Conservation (phyloP, 306 rosid genomes). For the Biancaea sappan region DNA sequence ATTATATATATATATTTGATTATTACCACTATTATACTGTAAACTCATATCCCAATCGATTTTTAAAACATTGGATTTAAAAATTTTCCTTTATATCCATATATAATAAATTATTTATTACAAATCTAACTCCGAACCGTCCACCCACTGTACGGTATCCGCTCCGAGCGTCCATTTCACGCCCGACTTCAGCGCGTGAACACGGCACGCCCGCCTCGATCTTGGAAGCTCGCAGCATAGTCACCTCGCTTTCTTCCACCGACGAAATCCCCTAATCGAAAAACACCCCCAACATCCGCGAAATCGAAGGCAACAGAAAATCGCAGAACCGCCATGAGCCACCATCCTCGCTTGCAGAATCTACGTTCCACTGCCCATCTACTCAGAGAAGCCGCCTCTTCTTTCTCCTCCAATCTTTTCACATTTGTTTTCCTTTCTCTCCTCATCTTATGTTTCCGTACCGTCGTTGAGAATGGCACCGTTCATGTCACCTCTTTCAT, state of each 20-base stretch:
- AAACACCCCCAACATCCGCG: not conserved
- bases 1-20: too few relatives aligned
- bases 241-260: slow-evolving; percentile 17
- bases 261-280: slow-evolving; percentile 11
- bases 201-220: not conserved
- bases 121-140: not conserved
- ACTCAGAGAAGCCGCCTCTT: slow-evolving; percentile 51
- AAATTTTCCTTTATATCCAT: too few relatives aligned
- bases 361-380: slow-evolving; percentile 68
- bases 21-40: too few relatives aligned
- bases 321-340: slow-evolving; percentile 59
- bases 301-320: not conserved
- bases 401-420: slow-evolving; percentile 54
- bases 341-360: slow-evolving; percentile 61
- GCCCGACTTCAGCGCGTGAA: not conserved
- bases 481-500: slow-evolving; percentile 70
- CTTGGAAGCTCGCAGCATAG: not conserved
- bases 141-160: too few relatives aligned
- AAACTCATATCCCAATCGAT: too few relatives aligned
- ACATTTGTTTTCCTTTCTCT: slow-evolving; percentile 81
- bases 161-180: slow-evolving; percentile 2
- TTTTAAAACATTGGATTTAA: too few relatives aligned
- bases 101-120: too few relatives aligned
- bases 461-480: slow-evolving; percentile 72
- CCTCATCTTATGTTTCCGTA: slow-evolving; percentile 75